Conservation (phyloP, 2,329 filamentous ascomycete species). For the Alternaria sp. region DNA sequence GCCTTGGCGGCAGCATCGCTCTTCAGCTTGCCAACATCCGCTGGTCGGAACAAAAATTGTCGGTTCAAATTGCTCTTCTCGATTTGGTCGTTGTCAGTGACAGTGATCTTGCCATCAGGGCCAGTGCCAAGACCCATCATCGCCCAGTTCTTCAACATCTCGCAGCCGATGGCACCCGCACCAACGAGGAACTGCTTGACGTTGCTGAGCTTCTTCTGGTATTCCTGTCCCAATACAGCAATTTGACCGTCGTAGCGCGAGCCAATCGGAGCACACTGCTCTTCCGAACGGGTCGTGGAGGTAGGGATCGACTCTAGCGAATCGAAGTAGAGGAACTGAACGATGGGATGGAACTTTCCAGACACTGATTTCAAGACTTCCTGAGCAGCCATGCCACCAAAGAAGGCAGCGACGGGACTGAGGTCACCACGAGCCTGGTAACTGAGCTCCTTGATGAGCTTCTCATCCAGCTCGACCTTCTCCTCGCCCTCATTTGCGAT, state of each 20-base stretch:
- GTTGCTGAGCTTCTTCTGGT: conserved; percentile 91
- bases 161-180: conserved; percentile 95
- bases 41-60: conserved; percentile 92
- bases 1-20: conserved; percentile 90
- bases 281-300: conserved; percentile 76
- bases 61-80: conserved; percentile 99
- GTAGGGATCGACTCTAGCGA: conserved; percentile 93
- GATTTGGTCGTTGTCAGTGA: conserved; percentile 98
- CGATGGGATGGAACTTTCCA: conserved; percentile 95
- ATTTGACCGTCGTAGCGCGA: conserved; percentile 97
- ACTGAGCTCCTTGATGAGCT: conserved; percentile 88
- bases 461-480: conserved; percentile 85
- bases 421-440: conserved; percentile 94
- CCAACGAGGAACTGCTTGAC: conserved; percentile 93
- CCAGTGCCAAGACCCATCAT: conserved; percentile 96
- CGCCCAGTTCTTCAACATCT: conserved; percentile 99
- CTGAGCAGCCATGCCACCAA: conserved; percentile 90
- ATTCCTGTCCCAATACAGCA: conserved; percentile 91
- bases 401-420: conserved; percentile 91
- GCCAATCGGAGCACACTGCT: conserved; percentile 83
- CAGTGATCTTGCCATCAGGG: conserved; percentile 83
- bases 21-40: conserved; percentile 95
- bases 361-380: conserved; percentile 97
- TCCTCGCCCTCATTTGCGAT: conserved; percentile 72
- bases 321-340: conserved; percentile 97